A percentile compares a stretch with the other conserved stretches of the same genome.
Evolutionary conservation across 2,329 filamentous ascomycete genomes (phyloP).

Genomic region (Trichoderma sp.): DNA sequence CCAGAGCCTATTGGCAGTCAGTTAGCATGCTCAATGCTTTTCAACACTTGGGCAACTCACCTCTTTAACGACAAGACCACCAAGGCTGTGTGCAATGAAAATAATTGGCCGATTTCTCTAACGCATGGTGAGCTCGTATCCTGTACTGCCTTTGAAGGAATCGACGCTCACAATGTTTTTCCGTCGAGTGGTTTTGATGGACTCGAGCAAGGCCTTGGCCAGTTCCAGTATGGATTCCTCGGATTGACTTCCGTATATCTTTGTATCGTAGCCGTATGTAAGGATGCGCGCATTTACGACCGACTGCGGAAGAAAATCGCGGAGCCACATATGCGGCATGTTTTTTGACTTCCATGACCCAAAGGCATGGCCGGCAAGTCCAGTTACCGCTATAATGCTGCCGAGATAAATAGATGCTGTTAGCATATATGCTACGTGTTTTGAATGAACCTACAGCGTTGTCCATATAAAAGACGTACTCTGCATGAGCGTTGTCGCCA

Average conservation of each 20-base stretch:
- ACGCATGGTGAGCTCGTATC: background rate
- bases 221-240: conserved; percentile 28
- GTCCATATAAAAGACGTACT: background rate
- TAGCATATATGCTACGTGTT: background rate
- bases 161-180: background rate
- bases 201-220: background rate
- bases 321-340: conserved; percentile 35
- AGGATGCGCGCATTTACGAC: conserved; percentile 32
- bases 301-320: conserved; percentile 34
- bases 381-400: conserved; percentile 36
- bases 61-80: conserved; percentile 33
- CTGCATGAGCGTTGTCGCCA: background rate
- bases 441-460: too few species aligned
- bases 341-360: conserved; percentile 34
- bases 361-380: conserved; percentile 36
- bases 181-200: conserved; percentile 9
- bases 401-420: background rate
- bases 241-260: conserved; percentile 28
- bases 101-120: conserved; percentile 24
- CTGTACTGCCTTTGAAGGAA: background rate
- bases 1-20: conserved; percentile 27
- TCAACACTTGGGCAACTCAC: background rate
- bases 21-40: background rate
- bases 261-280: conserved; percentile 37
- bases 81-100: conserved; percentile 29